Base-by-base conservation (phyloP, 805 yeast genomes). In the Candida gorgasii region DNA sequence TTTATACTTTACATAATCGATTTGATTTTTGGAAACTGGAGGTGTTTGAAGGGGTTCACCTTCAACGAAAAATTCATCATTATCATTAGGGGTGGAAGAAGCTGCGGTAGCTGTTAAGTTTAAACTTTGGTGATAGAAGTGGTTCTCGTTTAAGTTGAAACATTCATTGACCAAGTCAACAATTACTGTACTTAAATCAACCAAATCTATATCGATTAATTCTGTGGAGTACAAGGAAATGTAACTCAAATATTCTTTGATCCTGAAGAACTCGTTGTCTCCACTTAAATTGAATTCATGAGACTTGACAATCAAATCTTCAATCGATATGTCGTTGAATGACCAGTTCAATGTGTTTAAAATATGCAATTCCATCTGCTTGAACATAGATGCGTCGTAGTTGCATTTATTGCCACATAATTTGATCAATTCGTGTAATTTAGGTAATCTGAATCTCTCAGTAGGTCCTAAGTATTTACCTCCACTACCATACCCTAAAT, bases 401-500 rank as follows among this genome's bases (percentile, higher is more conserved):
- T 74, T 74, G 53, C 80, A 75, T 44, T 73, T 62, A 35, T 76
- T 73, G 36, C 87, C 86, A 65, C 95, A 86, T 50, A 86, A 69
- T 53, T 75, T 79, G 44, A 84, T 80, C 43, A 88, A 72, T 56
- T 87, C 95, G 23, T 76, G 69, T 40, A 86, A 72, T 50, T 87
- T 76, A 34, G 95, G 95, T 37, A 86, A 78, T 52, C 88, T 72
- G 45, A 80, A 79, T 57, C 93, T 76, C 58, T 82, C 82, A 46
- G 88, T 88, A 28, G 88, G 86, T 8, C 86, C 86, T 40, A 67
- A 60, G 57, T 72, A 80, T 51, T 84, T 69, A 8, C 85, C 86
- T 30, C 86, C 86, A 32, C 58, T 48, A 9, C 75, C 75, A 48
- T 65, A 67, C 29, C 73, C 73, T 43, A 69, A 57, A 45, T 68